Evolutionary conservation across 495 filamentous ascomycete species (phyloP).

Genomic region (Penicillium silybi): DNA sequence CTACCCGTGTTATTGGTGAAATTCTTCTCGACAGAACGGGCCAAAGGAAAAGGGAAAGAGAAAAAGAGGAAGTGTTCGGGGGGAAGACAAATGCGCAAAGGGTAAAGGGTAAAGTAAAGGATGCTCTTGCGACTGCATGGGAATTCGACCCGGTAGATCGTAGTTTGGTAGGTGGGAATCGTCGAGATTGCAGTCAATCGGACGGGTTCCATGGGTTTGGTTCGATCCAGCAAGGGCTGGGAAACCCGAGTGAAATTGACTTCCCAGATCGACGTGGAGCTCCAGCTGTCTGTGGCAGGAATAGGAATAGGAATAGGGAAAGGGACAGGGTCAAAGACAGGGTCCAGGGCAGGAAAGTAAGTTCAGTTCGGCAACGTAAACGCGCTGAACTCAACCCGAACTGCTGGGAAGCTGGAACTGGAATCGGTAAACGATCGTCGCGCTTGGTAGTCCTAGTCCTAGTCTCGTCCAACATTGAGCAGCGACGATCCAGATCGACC

Average conservation of each 20-base stretch:
- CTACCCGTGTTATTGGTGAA: slow-evolving; percentile 9
- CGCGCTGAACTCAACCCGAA: background rate
- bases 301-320: background rate
- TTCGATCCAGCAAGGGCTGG: background rate
- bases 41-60: background rate
- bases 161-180: background rate
- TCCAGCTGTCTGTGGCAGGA: background rate
- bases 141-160: slow-evolving; percentile 3
- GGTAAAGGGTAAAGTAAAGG: background rate
- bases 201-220: slow-evolving; percentile 3
- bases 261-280: slow-evolving; percentile 6
- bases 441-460: background rate
- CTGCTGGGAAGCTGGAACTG: slow-evolving; percentile 1
- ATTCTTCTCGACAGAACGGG: background rate
- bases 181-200: slow-evolving; percentile 10
- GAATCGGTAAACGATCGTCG: slow-evolving; percentile 1
- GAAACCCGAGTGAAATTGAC: background rate
- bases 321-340: too few relatives aligned
- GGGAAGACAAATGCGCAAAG: background rate
- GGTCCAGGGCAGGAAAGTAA: too few relatives aligned
- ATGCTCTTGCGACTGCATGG: background rate
- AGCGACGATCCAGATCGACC: slow-evolving; percentile 3
- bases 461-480: background rate
- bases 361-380: background rate
- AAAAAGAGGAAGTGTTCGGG: background rate